A percentile compares a stretch with the other conserved stretches of the same genome.
Evolutionary conservation across 345 rosid genomes (phyloP).

Genomic region (Brassica juncea): DNA sequence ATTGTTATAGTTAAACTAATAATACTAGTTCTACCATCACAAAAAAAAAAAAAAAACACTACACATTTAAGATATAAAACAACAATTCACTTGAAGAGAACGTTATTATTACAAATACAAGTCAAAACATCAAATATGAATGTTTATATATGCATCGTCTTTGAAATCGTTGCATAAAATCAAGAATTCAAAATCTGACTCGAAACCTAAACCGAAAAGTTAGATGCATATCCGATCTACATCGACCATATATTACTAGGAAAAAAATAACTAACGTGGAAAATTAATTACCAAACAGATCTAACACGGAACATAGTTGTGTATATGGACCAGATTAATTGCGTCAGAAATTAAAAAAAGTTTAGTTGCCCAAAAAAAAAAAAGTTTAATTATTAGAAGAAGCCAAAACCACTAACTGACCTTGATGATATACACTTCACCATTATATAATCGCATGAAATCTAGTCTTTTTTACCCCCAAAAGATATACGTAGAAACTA

Average conservation of each 20-base stretch:
- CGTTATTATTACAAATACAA: too few relatives aligned
- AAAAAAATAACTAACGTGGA: background rate
- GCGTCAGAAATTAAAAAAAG: background rate
- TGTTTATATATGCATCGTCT: too few relatives aligned
- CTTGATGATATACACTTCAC: background rate
- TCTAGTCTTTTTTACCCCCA: background rate
- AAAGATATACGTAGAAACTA: background rate
- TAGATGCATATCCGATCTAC: background rate
- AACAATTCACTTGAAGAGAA: too few relatives aligned
- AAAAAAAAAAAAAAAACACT: too few relatives aligned
- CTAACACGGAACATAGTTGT: background rate
- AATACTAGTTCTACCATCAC: too few relatives aligned
- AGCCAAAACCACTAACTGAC: background rate
- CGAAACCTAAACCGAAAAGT: background rate
- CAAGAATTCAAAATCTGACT: too few relatives aligned
- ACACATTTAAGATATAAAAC: too few relatives aligned
- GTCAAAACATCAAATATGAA: too few relatives aligned
- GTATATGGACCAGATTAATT: background rate
- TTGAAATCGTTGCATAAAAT: too few relatives aligned
- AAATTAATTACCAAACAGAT: background rate
- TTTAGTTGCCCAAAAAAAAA: background rate
- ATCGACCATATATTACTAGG: background rate
- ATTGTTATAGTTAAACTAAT: too few relatives aligned
- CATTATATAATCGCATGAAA: slow-evolving; percentile 1
- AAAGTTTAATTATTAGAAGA: too few relatives aligned